These are phyloP conservation scores for Penicillium sumatraense DNA, from an alignment of 2,329 filamentous ascomycete species.

Conservation along the genomic window DNA sequence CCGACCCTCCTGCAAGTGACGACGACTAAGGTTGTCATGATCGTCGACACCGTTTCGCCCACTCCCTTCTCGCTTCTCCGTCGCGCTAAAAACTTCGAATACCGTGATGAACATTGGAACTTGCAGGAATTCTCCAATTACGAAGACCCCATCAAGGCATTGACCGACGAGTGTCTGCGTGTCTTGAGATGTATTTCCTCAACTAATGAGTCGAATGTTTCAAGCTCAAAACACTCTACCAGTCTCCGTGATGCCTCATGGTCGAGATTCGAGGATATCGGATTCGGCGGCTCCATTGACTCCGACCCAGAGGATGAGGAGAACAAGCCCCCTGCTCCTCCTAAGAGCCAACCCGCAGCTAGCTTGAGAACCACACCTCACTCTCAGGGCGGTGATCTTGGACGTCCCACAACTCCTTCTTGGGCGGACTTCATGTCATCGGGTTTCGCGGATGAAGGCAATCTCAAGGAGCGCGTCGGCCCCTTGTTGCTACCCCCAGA, in stretches of 20 bases:
- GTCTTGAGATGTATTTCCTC: conserved; percentile 88
- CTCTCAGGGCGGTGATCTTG: conserved; percentile 69
- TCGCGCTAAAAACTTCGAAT: conserved; percentile 92
- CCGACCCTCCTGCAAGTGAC: conserved; percentile 76
- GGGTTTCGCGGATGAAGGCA: conserved; percentile 80
- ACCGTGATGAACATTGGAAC: conserved; percentile 84
- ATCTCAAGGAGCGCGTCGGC: conserved; percentile 60
- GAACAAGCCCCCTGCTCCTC: conserved; percentile 28
- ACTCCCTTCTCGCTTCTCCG: conserved; percentile 91
- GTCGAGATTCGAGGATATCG: conserved; percentile 95
- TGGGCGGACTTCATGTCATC: conserved; percentile 98
- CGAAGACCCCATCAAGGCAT: conserved; percentile 82
- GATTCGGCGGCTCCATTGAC: conserved; percentile 77
- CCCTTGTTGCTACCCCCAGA: conserved; percentile 86
- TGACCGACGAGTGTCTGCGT: conserved; percentile 92
- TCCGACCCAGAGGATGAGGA: conserved; percentile 68
- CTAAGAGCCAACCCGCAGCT: conserved; percentile 45
- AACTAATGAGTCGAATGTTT: conserved; percentile 81
- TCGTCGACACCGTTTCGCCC: conserved; percentile 91
- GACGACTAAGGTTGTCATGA: conserved; percentile 93
- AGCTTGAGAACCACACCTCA: conserved; percentile 69
- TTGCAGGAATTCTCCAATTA: conserved; percentile 84
- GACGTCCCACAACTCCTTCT: conserved; percentile 89
- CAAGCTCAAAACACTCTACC: conserved; percentile 71
- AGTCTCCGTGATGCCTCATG: conserved; percentile 84